Evolutionary conservation across 108 stramenopile species (phyloP).

Genomic region (Nitzschia inconspicua): DNA sequence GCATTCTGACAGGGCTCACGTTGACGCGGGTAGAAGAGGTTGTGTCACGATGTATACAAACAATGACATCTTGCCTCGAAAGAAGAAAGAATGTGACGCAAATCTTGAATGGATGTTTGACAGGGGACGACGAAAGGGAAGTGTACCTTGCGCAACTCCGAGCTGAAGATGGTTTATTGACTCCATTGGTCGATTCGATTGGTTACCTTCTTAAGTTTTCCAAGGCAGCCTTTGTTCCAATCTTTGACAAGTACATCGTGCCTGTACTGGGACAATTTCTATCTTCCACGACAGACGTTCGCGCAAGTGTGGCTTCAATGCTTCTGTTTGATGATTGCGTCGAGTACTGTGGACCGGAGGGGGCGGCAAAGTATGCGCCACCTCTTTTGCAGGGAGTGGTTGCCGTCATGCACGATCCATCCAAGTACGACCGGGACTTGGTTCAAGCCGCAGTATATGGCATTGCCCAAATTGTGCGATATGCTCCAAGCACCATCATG

Average conservation of each 20-base stretch:
- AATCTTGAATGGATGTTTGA: conserved; percentile 19
- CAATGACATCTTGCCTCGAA: conserved; percentile 56
- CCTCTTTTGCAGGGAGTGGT: conserved; percentile 40
- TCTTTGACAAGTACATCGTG: conserved; percentile 55
- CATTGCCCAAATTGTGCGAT: conserved; percentile 61
- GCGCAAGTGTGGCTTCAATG: conserved; percentile 63
- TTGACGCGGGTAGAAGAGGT: conserved; percentile 37
- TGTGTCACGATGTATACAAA: conserved; percentile 43
- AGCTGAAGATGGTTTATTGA: conserved; percentile 55
- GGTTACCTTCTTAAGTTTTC: conserved; percentile 79
- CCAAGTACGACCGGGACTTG: conserved; percentile 50
- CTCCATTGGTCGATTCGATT: conserved; percentile 71
- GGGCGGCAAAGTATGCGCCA: conserved; percentile 49
- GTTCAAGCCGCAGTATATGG: conserved; percentile 69
- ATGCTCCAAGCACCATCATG: conserved; percentile 45
- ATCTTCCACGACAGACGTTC: conserved; percentile 34
- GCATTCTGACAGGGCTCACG: conserved; percentile 33
- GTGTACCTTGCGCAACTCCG: conserved; percentile 42
- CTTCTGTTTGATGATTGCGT: conserved; percentile 83
- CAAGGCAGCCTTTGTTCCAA: conserved; percentile 41
- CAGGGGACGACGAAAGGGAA: conserved; percentile 65
- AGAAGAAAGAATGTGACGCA: conserved; percentile 46
- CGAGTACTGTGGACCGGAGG: conserved; percentile 66
- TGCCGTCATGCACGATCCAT: conserved; percentile 39
- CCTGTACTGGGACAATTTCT: conserved; percentile 52